These are phyloP conservation scores for Fusarium aywerte DNA, from an alignment of 2,329 filamentous ascomycete genomes.

Conservation along the genomic window DNA sequence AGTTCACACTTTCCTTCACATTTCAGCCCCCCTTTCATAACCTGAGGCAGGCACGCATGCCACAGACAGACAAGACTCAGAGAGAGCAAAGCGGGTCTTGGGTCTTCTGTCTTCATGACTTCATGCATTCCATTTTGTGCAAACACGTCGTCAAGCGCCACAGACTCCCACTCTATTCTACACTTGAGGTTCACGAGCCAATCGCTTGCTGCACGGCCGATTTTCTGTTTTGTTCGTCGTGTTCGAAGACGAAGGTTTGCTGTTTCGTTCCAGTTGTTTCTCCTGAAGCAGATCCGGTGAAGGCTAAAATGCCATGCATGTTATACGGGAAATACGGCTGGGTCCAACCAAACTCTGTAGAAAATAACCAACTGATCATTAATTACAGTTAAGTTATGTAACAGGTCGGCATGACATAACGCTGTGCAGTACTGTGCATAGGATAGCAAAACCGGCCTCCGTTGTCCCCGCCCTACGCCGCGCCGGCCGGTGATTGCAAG, in stretches of 20 bases:
- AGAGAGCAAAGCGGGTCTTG: conserved; percentile 3
- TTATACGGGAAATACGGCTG: conserved; percentile 17
- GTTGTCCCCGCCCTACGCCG: conserved; percentile 27
- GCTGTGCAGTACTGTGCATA: neutral
- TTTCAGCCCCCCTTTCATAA: conserved; percentile 36
- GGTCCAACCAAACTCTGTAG: conserved; percentile 43
- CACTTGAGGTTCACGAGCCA: conserved; percentile 25
- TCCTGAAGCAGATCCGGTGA: conserved; percentile 29
- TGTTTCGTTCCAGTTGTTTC: conserved; percentile 44
- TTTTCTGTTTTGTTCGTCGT: conserved; percentile 31
- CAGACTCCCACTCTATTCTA: conserved; percentile 19
- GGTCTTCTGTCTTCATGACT: conserved; percentile 47
- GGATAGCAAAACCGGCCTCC: conserved; percentile 26
- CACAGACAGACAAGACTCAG: conserved; percentile 6
- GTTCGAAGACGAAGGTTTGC: conserved; percentile 41
- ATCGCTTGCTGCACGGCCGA: conserved; percentile 30
- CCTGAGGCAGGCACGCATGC: conserved; percentile 26
- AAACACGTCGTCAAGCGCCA: conserved; percentile 46
- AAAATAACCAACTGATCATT: neutral
- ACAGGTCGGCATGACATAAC: neutral
- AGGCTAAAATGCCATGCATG: conserved; percentile 24
- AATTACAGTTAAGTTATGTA: neutral
- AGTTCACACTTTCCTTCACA: conserved; percentile 38
- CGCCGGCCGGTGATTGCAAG: conserved; percentile 25
- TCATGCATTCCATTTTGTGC: conserved; percentile 51